phyloP scores from a whole-genome alignment of 2,329 filamentous ascomycete genomes.

The Chlorencoelia australis region DNA sequence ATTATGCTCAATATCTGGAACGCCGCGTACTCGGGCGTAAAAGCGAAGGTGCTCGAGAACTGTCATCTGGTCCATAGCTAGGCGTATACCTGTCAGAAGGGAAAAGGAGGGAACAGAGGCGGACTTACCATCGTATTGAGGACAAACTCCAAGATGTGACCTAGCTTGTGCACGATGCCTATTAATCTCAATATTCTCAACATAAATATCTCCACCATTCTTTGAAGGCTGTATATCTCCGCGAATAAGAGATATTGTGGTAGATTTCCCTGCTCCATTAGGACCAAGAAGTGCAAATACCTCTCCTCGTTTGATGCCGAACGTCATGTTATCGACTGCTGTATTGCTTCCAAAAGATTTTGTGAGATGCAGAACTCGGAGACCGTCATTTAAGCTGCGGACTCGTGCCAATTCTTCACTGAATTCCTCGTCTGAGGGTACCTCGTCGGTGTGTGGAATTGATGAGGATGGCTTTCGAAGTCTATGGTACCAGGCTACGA shows the following conservation, averaged over 20 bases:
- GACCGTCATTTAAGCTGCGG: slow-evolving; percentile 37
- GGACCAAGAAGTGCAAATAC: slow-evolving; percentile 85
- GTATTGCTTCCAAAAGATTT: slow-evolving; percentile 69
- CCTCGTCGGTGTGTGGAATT: slow-evolving; percentile 4
- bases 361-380: slow-evolving; percentile 70
- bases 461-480: slow-evolving; percentile 14
- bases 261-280: slow-evolving; percentile 86
- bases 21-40: slow-evolving; percentile 76
- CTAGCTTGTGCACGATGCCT: slow-evolving; percentile 62
- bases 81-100: neutral
- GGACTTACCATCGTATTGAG: slow-evolving; percentile 53
- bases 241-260: slow-evolving; percentile 78
- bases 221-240: slow-evolving; percentile 68
- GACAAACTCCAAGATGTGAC: slow-evolving; percentile 77
- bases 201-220: slow-evolving; percentile 67
- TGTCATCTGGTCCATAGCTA: slow-evolving; percentile 84
- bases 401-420: slow-evolving; percentile 54
- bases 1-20: slow-evolving; percentile 65
- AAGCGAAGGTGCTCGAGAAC: slow-evolving; percentile 78
- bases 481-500: slow-evolving; percentile 42
- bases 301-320: slow-evolving; percentile 68
- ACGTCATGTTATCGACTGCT: slow-evolving; percentile 82
- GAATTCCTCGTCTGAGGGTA: slow-evolving; percentile 39
- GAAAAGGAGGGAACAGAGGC: neutral
- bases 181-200: slow-evolving; percentile 70